These are phyloP conservation scores for Isochrysis galbana DNA, from an alignment of 78 protist genomes.

Conservation along the genomic window DNA sequence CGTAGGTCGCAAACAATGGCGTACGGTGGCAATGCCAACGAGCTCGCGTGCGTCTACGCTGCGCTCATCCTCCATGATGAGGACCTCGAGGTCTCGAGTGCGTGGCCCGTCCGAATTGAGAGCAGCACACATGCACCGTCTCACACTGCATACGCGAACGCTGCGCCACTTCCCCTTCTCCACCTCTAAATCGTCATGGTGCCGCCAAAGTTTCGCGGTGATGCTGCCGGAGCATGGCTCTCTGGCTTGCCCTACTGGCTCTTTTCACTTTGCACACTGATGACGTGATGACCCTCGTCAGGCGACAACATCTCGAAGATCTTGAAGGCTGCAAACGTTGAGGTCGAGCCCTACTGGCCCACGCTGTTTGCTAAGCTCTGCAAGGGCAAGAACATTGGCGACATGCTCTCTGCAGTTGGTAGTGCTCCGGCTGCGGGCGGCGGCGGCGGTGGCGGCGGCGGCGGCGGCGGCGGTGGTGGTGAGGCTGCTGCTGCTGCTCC, in stretches of 20 bases:
- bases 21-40: background rate
- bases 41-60: conserved; percentile 74
- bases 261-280: background rate
- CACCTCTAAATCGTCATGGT: no score
- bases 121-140: no score
- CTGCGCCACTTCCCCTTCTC: no score
- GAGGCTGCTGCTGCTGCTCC: background rate
- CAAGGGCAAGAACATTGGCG: conserved; percentile 51
- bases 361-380: conserved; percentile 62
- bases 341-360: conserved; percentile 70
- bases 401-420: conserved; percentile 40
- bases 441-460: conserved; percentile 62
- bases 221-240: no score
- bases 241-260: no score
- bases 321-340: conserved; percentile 68
- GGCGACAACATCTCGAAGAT: conserved; percentile 72
- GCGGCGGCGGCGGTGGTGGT: conserved; percentile 64
- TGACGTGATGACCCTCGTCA: background rate
- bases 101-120: background rate
- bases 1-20: no score
- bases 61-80: conserved; percentile 76
- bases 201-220: no score
- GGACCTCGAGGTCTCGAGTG: conserved; percentile 37
- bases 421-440: conserved; percentile 54
- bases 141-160: no score